Conservation (phyloP, 2,329 filamentous ascomycete species). For the Botrytis fabae region DNA sequence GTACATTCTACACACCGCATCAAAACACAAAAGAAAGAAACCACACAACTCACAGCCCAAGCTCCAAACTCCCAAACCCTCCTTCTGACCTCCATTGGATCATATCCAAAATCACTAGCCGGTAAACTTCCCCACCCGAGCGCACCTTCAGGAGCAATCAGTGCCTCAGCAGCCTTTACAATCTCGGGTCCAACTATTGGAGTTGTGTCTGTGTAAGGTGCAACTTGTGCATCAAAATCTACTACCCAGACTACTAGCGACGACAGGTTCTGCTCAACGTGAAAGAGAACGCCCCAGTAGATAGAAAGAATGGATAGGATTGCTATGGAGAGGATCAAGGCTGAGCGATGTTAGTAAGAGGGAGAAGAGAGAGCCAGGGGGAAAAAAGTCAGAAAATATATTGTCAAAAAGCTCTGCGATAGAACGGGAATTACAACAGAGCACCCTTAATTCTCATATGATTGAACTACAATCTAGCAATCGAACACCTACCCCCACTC, state of each 20-base stretch:
- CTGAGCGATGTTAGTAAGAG: not conserved
- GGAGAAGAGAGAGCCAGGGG: not conserved
- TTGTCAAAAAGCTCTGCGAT: not conserved
- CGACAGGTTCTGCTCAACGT: slow-evolving; percentile 50
- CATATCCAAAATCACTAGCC: not conserved
- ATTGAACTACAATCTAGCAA: not conserved
- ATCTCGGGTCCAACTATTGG: slow-evolving; percentile 59
- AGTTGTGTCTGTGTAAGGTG: slow-evolving; percentile 51
- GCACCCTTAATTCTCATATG: not conserved
- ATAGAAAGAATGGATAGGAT: slow-evolving; percentile 51
- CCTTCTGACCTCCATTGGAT: slow-evolving; percentile 3
- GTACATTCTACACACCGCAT: not conserved
- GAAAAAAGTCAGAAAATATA: fast-evolving
- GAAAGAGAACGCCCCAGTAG: slow-evolving; percentile 60
- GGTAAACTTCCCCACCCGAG: slow-evolving; percentile 16
- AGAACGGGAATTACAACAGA: not conserved
- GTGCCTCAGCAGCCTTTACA: slow-evolving; percentile 47
- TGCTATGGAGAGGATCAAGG: not conserved
- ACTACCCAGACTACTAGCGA: slow-evolving; percentile 58
- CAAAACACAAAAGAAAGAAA: not conserved
- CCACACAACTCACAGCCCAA: slow-evolving; percentile 10
- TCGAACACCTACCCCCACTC: not conserved
- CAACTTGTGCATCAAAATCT: slow-evolving; percentile 58
- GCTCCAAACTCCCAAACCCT: not conserved
- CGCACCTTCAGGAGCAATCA: slow-evolving; percentile 35